A percentile compares a stretch with the other conserved stretches of the same genome.
Conservation (phyloP, 352 stramenopile genomes). For the Pythium aristosporum region DNA sequence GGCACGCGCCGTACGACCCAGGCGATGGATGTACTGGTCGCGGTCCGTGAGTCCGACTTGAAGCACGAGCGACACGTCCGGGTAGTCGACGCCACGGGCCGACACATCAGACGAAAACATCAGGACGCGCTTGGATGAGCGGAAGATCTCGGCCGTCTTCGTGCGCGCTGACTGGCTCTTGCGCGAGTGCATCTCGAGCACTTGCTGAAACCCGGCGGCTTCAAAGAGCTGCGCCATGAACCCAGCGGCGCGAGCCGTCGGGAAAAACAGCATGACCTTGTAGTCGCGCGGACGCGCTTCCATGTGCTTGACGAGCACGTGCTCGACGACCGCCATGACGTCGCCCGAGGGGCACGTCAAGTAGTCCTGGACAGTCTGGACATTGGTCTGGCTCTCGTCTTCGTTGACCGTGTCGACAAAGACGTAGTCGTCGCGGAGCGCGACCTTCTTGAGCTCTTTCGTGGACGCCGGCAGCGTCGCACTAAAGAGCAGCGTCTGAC, state of each 20-base stretch:
- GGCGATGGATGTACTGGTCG: slow-evolving; percentile 95
- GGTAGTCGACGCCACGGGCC: slow-evolving; percentile 95
- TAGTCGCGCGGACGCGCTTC: slow-evolving; percentile 53
- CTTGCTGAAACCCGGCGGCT: slow-evolving; percentile 55
- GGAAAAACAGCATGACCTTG: slow-evolving; percentile 97
- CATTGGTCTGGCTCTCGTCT: slow-evolving; percentile 87
- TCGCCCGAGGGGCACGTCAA: slow-evolving; percentile 70
- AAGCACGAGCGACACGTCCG: slow-evolving; percentile 89
- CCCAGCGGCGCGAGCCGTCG: slow-evolving; percentile 81
- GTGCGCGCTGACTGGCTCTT: slow-evolving; percentile 92
- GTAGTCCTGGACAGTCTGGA: slow-evolving; percentile 85
- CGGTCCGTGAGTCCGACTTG: slow-evolving; percentile 84
- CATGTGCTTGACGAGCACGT: slow-evolving; percentile 74
- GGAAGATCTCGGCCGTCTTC: slow-evolving; percentile 89
- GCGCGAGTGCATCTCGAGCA: slow-evolving; percentile 96
- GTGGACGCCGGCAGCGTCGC: slow-evolving; percentile 91
- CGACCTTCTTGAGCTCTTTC: slow-evolving; percentile 84
- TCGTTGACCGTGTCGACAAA: slow-evolving; percentile 94
- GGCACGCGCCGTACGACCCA: slow-evolving; percentile 92
- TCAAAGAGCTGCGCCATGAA: slow-evolving; percentile 92
- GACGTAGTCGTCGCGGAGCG: slow-evolving; percentile 82
- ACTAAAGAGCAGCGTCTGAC: slow-evolving; percentile 96
- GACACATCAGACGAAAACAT: slow-evolving; percentile 96
- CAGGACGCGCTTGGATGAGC: slow-evolving; percentile 78
- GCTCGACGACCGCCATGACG: slow-evolving; percentile 70